phyloP scores from a whole-genome alignment of 202 grass and related monocot species.

The Dendrocalamus latiflorus region DNA sequence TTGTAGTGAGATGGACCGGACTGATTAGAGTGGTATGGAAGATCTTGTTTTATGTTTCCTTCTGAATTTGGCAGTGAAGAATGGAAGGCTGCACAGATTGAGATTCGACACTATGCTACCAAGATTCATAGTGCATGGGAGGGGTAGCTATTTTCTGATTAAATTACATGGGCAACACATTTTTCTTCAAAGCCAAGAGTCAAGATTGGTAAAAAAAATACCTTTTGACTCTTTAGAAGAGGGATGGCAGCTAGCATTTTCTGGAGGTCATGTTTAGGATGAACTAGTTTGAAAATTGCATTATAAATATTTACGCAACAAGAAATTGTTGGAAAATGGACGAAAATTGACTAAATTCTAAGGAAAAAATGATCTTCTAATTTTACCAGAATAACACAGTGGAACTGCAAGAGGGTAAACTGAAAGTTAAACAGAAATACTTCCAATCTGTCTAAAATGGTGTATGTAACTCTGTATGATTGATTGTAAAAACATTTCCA shows the following conservation, averaged over 20 bases:
- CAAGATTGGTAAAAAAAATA: not conserved
- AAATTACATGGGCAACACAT: not conserved
- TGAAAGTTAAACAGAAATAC: too few relatives aligned
- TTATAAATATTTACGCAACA: not conserved
- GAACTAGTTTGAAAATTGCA: not conserved
- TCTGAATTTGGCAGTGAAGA: not conserved
- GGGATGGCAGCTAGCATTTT: not conserved
- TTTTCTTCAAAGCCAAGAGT: not conserved
- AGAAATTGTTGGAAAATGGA: not conserved
- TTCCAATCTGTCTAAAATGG: not conserved
- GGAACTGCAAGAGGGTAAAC: not conserved
- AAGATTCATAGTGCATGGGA: not conserved
- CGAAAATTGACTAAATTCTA: not conserved
- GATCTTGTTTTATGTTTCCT: not conserved
- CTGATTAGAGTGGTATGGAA: not conserved
- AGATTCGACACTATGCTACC: not conserved
- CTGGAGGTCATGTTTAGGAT: not conserved
- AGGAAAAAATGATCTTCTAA: not conserved
- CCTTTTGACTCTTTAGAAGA: not conserved
- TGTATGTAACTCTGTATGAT: not conserved
- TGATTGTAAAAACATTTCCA: not conserved
- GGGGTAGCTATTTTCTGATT: not conserved
- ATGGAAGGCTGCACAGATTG: not conserved
- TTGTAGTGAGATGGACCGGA: not conserved
- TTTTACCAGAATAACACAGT: not conserved